Evolutionary conservation across 805 yeast species (phyloP).

Genomic region (Teunomyces tritomae): DNA sequence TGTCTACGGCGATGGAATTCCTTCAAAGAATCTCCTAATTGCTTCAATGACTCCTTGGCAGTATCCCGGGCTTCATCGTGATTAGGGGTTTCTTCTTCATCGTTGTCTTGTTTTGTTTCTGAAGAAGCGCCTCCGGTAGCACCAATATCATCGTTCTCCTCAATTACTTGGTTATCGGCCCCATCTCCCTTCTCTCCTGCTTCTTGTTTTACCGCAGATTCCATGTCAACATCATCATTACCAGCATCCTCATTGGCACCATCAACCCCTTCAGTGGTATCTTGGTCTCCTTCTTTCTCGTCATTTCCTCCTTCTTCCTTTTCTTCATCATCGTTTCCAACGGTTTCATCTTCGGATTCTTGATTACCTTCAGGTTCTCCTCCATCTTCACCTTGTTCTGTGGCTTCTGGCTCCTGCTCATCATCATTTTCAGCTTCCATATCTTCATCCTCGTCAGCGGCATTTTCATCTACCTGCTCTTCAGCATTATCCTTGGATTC

Average conservation of each 20-base stretch:
- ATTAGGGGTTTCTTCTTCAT: constrained; percentile 37
- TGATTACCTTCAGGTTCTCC: constrained; percentile 25
- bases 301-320: constrained; percentile 39
- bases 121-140: constrained; percentile 54
- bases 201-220: constrained; percentile 58
- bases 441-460: constrained; percentile 15
- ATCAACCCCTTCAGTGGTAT: constrained; percentile 50
- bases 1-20: constrained; percentile 89
- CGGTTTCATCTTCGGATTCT: constrained; percentile 29
- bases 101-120: constrained; percentile 37
- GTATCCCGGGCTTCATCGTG: constrained; percentile 58
- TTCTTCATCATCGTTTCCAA: constrained; percentile 9
- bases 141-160: constrained; percentile 67
- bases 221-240: constrained; percentile 46
- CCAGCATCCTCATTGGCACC: constrained; percentile 45
- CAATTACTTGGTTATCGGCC: constrained; percentile 51
- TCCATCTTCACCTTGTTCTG: constrained; percentile 19
- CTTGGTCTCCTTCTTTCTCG: constrained; percentile 34
- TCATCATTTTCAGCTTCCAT: constrained; percentile 12
- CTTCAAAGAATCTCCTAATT: constrained; percentile 86
- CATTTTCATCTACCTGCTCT: constrained; percentile 21
- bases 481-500: constrained; percentile 23
- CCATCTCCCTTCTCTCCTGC: constrained; percentile 63
- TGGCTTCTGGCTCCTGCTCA: constrained; percentile 21
- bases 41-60: constrained; percentile 76